Percentiles rank a stretch among this genome's conserved stretches.
These are phyloP conservation scores for Microascus cirrosus DNA, from an alignment of 2,329 filamentous ascomycete genomes.

Conservation along the genomic window DNA sequence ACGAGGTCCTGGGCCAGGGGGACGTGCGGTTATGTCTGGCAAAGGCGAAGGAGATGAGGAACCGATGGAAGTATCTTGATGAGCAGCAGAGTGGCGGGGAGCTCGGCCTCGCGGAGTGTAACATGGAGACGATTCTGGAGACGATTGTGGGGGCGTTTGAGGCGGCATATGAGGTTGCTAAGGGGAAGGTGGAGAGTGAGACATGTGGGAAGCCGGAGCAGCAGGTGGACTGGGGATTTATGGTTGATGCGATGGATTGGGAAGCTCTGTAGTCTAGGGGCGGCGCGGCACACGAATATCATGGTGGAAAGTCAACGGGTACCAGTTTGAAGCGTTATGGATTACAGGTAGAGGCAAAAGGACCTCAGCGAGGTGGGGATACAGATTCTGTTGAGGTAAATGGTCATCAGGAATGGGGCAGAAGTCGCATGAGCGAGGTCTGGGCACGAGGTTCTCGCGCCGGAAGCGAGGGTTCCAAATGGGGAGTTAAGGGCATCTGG, in stretches of 20 bases:
- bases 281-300: background rate
- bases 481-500: background rate
- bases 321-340: background rate
- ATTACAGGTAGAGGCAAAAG: background rate
- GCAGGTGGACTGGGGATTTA: constrained; percentile 37
- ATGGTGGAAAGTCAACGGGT: background rate
- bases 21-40: constrained; percentile 47
- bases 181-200: background rate
- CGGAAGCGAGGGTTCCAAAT: background rate
- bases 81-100: constrained; percentile 19
- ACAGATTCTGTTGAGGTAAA: background rate
- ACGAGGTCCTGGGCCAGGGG: constrained; percentile 40
- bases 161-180: constrained; percentile 39
- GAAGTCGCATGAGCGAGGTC: background rate
- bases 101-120: constrained; percentile 43
- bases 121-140: constrained; percentile 47
- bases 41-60: constrained; percentile 58
- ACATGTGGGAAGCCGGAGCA: constrained; percentile 18
- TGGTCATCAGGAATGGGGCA: background rate
- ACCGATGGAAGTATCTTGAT: constrained; percentile 61
- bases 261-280: constrained; percentile 16
- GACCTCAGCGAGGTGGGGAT: background rate
- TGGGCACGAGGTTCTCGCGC: background rate
- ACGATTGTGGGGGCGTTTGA: constrained; percentile 49
- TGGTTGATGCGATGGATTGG: constrained; percentile 51